A percentile compares a stretch with the other conserved stretches of the same genome.
phyloP scores from a whole-genome alignment of 1,284 basidiomycete genomes.

The Peniophora sp. region DNA sequence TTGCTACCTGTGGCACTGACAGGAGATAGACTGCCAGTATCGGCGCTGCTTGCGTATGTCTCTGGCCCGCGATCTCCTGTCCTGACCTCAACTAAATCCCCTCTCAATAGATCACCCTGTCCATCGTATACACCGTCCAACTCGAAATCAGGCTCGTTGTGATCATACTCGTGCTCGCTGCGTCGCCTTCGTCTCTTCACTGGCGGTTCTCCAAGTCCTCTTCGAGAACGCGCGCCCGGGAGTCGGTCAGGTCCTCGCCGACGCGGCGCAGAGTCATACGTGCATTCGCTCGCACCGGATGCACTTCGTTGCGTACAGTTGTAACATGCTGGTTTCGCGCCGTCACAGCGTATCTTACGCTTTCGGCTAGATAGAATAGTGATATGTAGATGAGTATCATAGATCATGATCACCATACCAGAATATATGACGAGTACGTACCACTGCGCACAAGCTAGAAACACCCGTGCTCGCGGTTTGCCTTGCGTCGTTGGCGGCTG shows the following conservation, averaged over 20 bases:
- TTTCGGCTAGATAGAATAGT: constrained; percentile 41
- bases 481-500: constrained; percentile 73
- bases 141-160: background rate
- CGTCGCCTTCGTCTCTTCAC: constrained; percentile 15
- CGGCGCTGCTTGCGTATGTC: background rate
- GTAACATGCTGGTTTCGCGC: constrained; percentile 64
- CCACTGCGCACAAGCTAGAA: constrained; percentile 72
- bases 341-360: constrained; percentile 76
- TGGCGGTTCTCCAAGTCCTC: constrained; percentile 28
- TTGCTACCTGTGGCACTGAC: too few species aligned
- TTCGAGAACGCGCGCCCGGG: constrained; percentile 50
- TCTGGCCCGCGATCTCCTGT: background rate
- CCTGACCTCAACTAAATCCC: too few species aligned
- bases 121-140: background rate
- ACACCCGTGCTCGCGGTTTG: constrained; percentile 63
- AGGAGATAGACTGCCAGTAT: too few species aligned
- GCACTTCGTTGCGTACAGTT: constrained; percentile 42
- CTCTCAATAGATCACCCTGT: too few species aligned
- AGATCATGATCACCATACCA: background rate
- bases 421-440: constrained; percentile 22
- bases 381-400: constrained; percentile 3
- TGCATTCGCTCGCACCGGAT: constrained; percentile 31
- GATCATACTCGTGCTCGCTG: constrained; percentile 8
- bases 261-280: constrained; percentile 62
- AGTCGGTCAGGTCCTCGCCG: constrained; percentile 69